phyloP scores from a whole-genome alignment of 352 stramenopile genomes.

The Phytophthora lateralis region DNA sequence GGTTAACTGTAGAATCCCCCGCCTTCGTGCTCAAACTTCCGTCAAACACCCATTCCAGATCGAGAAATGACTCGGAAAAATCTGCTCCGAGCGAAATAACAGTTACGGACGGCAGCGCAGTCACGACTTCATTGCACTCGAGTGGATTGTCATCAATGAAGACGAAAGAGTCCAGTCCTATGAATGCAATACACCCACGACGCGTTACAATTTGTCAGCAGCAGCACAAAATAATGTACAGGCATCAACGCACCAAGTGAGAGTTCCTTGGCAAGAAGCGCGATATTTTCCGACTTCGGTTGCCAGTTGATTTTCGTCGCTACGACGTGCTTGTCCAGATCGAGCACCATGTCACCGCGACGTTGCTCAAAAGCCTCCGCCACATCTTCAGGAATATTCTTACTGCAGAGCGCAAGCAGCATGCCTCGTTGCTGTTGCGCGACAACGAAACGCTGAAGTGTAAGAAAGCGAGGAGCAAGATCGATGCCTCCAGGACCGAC shows the following conservation, averaged over 20 bases:
- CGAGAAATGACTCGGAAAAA: constrained; percentile 42
- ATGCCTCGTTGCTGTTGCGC: constrained; percentile 49
- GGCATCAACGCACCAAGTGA: constrained; percentile 38
- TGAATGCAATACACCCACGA: background rate
- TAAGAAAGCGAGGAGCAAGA: constrained; percentile 47
- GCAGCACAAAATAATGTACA: background rate
- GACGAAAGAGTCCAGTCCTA: constrained; percentile 66
- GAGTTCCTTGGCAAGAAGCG: constrained; percentile 55
- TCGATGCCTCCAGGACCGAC: constrained; percentile 44
- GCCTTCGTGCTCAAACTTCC: constrained; percentile 4
- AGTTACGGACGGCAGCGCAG: constrained; percentile 47
- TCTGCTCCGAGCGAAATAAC: constrained; percentile 54
- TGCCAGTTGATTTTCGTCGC: constrained; percentile 60
- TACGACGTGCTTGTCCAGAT: constrained; percentile 58
- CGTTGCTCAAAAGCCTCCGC: constrained; percentile 49
- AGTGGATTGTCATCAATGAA: constrained; percentile 79
- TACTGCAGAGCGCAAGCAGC: constrained; percentile 71
- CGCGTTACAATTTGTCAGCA: background rate
- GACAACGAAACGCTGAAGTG: constrained; percentile 67
- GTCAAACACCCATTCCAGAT: constrained; percentile 66
- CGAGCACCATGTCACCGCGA: constrained; percentile 51
- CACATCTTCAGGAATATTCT: constrained; percentile 69
- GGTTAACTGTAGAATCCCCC: constrained; percentile 2
- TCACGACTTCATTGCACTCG: constrained; percentile 68
- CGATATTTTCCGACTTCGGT: constrained; percentile 66